These are phyloP conservation scores for Nothophytophthora sp. DNA, from an alignment of 352 stramenopile genomes.

Conservation along the genomic window DNA sequence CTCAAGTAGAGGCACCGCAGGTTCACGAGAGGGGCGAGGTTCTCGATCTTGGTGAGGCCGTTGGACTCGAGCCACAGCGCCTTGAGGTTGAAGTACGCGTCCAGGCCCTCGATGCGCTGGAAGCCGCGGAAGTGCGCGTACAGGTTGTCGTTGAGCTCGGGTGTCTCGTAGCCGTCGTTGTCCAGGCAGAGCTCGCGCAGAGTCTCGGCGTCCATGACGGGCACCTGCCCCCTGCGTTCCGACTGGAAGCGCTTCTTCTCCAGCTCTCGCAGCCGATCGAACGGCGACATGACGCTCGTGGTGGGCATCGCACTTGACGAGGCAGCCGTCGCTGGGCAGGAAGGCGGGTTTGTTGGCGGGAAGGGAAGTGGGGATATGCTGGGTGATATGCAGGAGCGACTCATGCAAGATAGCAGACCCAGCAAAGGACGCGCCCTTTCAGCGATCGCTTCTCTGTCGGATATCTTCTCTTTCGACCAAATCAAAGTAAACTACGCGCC, in stretches of 20 bases:
- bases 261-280: conserved; percentile 58
- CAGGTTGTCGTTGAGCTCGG: conserved; percentile 94
- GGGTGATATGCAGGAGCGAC: too few species aligned
- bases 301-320: conserved; percentile 29
- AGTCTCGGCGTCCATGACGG: conserved; percentile 89
- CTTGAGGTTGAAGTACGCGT: conserved; percentile 93
- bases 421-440: too few species aligned
- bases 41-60: conserved; percentile 87
- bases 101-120: conserved; percentile 93
- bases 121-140: conserved; percentile 95
- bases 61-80: conserved; percentile 97
- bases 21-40: conserved; percentile 66
- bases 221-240: conserved; percentile 68
- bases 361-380: too few species aligned
- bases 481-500: too few species aligned
- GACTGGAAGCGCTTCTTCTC: conserved; percentile 72
- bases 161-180: conserved; percentile 94
- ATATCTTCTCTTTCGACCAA: too few species aligned
- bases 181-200: conserved; percentile 85
- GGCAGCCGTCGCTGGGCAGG: too few species aligned
- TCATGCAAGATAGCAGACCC: too few species aligned
- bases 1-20: conserved; percentile 93
- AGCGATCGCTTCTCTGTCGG: too few species aligned
- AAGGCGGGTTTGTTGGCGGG: too few species aligned
- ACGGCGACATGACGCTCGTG: conserved; percentile 45